Base-by-base conservation (phyloP, 2,329 filamentous ascomycete species). In the Fusarium tjaetaba region DNA sequence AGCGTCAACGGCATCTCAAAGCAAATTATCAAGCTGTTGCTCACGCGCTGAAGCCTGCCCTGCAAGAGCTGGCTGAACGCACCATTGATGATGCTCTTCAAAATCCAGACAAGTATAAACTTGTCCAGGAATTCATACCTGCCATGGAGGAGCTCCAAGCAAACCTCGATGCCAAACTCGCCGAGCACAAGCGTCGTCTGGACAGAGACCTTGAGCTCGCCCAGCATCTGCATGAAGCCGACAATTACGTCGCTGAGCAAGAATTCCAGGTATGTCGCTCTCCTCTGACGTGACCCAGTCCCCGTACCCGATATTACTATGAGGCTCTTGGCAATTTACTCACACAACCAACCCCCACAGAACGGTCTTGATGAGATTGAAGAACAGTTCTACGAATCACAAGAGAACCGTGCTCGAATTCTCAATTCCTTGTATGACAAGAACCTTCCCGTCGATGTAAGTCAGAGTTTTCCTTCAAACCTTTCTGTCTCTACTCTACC, bases 1-100 rank as follows among this genome's bases (percentile, higher is more conserved):
- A 90, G 79, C 90, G 92, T 61, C 89, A 91, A 79, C 86, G 91
- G 73, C 88, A 92, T 75, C 85, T 94, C 76, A 92, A 92, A 80
- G 89, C 89, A 63, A 86, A 86, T 30, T 94, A 89, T 80, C 86
- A 89, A n/a, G 84, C 87, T 65, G 87, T 94, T 58, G 87, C 89
- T 66, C 87, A 89, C 74, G 85, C 88, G 36, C 82, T 93, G 75
- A 93, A 92, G 80, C 88, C 89, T 22, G 86, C 90, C 15, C 84
- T 93, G 20, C 89, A 90, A 66, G 91, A 93, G 77, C 84, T 94
- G 26, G 90, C 90, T 24, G 88, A 89, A 60, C 86, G 89, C 39
- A 87, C 84, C 58, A 82, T 92, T 65, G 88, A 90, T 55, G 85
- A 87, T 66, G 82, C 93, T 66, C 84, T 89, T 70, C 83, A 86